Conservation (phyloP, 495 filamentous ascomycete genomes). For the Chaetomium cochliodes region DNA sequence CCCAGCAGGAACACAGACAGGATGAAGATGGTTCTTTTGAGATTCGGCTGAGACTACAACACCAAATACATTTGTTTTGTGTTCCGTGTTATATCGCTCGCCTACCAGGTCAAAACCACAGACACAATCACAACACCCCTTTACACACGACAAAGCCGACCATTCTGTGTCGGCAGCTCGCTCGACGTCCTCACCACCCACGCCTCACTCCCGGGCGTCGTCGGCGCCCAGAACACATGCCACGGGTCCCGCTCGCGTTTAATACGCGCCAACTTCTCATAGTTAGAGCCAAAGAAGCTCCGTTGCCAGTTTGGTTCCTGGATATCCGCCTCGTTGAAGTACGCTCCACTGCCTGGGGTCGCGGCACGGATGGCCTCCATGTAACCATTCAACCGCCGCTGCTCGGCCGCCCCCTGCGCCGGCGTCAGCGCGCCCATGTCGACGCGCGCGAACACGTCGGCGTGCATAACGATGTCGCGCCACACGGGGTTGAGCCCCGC, state of each 20-base stretch:
- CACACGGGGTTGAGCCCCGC: slow-evolving; percentile 55
- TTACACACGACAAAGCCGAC: slow-evolving; percentile 31
- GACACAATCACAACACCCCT: too few relatives aligned
- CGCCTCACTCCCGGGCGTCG: slow-evolving; percentile 53
- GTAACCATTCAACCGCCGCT: slow-evolving; percentile 15
- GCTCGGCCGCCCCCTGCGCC: neutral
- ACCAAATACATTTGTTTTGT: neutral
- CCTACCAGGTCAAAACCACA: neutral
- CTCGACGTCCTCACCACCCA: slow-evolving; percentile 38
- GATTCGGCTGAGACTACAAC: neutral
- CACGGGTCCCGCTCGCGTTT: slow-evolving; percentile 56
- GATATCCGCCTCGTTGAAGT: slow-evolving; percentile 52
- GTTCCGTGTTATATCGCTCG: neutral
- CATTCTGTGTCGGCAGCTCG: slow-evolving; percentile 31
- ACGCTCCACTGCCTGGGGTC: slow-evolving; percentile 42
- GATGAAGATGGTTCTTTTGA: neutral
- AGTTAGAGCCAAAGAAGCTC: slow-evolving; percentile 57
- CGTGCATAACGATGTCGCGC: slow-evolving; percentile 55
- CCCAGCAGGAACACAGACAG: neutral
- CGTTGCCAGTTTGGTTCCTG: slow-evolving; percentile 59
- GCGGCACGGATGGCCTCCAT: slow-evolving; percentile 20
- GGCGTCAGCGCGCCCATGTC: slow-evolving; percentile 18
- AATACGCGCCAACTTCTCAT: slow-evolving; percentile 47
- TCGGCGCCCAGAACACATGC: slow-evolving; percentile 53
- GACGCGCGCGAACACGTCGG: slow-evolving; percentile 41